phyloP scores from a whole-genome alignment of 805 yeast genomes.

The Myxozyma sirexii region DNA sequence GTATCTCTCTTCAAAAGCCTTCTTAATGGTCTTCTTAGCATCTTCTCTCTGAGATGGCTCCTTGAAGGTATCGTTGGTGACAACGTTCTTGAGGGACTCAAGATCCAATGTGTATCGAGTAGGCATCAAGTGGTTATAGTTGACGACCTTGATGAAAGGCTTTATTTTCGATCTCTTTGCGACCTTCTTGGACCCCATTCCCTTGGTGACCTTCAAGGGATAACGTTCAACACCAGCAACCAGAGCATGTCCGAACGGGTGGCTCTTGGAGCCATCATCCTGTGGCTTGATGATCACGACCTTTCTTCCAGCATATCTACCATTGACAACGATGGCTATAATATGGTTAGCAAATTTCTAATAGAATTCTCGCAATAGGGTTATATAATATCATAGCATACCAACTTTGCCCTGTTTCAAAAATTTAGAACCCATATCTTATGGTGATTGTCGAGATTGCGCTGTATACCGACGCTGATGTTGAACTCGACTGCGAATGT shows the following conservation, averaged over 20 bases:
- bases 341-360: not conserved
- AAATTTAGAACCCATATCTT: slow-evolving; percentile 66
- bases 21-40: slow-evolving; percentile 98
- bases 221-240: slow-evolving; percentile 99
- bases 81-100: slow-evolving; percentile 88
- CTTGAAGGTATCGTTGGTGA: slow-evolving; percentile 89
- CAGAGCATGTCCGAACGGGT: slow-evolving; percentile 98
- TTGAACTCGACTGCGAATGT: slow-evolving; percentile 1
- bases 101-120: slow-evolving; percentile 98
- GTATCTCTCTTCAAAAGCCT: slow-evolving; percentile 99
- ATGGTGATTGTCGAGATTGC: not conserved
- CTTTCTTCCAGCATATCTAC: slow-evolving; percentile 99
- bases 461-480: not conserved
- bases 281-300: slow-evolving; percentile 98
- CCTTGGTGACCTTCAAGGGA: slow-evolving; percentile 95
- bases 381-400: slow-evolving; percentile 52
- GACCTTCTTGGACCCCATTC: slow-evolving; percentile 92
- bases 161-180: slow-evolving; percentile 96
- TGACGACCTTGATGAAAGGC: slow-evolving; percentile 98
- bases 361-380: not conserved
- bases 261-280: slow-evolving; percentile 98
- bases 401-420: slow-evolving; percentile 99
- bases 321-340: slow-evolving; percentile 96
- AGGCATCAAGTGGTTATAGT: slow-evolving; percentile 99
- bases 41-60: slow-evolving; percentile 99